A percentile compares a stretch with the other conserved stretches of the same genome.
Conservation (phyloP, 1,284 basidiomycete genomes). For the Stygiomarasmius scandens region DNA sequence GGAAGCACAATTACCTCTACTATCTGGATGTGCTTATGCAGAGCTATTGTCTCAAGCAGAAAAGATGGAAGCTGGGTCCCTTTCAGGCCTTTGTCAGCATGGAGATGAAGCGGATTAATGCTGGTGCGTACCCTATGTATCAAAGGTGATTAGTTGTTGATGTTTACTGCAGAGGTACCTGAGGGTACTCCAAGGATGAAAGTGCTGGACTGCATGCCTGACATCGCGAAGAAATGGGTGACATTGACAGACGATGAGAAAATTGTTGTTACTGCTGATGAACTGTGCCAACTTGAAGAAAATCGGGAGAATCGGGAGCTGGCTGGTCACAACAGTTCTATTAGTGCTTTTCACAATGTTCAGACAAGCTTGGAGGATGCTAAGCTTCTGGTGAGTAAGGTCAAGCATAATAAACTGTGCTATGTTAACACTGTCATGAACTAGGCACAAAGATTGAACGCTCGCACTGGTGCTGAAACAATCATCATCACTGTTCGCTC, state of each 20-base stretch:
- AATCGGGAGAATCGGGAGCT: too few species aligned
- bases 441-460: constrained; percentile 14
- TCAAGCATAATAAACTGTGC: background rate
- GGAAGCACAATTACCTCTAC: background rate
- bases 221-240: constrained; percentile 11
- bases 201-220: background rate
- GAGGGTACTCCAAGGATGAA: constrained; percentile 4
- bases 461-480: constrained; percentile 12
- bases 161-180: background rate
- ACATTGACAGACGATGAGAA: constrained; percentile 11
- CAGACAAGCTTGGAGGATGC: constrained; percentile 2
- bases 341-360: too few species aligned
- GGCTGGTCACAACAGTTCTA: too few species aligned
- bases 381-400: background rate
- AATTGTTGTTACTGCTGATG: background rate
- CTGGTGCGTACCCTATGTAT: background rate
- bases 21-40: background rate
- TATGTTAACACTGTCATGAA: background rate
- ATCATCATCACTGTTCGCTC: constrained; percentile 10
- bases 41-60: background rate
- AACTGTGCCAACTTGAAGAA: too few species aligned
- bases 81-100: background rate
- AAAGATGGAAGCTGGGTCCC: background rate
- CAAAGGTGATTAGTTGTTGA: too few species aligned
- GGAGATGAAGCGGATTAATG: background rate